Evolutionary conservation across 2,329 filamentous ascomycete species (phyloP).

Genomic region (Phyllosticta citrichinensis): DNA sequence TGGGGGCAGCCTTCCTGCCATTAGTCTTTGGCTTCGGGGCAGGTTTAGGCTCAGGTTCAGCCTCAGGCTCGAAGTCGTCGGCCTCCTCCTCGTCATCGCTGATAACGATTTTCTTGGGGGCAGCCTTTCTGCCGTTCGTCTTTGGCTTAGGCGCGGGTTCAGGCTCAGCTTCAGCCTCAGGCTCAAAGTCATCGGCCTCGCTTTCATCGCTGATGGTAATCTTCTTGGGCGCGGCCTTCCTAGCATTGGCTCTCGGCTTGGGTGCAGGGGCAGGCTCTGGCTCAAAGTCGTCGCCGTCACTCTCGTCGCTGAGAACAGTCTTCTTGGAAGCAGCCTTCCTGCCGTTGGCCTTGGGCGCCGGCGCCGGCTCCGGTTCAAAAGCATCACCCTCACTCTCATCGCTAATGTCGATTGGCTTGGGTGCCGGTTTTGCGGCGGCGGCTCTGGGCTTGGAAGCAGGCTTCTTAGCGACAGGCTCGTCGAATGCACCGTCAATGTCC

Average conservation of each 20-base stretch:
- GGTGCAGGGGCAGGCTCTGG: not conserved
- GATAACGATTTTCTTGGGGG: constrained; percentile 17
- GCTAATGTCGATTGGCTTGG: not conserved
- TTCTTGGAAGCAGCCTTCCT: constrained; percentile 1
- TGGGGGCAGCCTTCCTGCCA: not conserved
- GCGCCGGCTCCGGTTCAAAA: not conserved
- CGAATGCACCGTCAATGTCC: constrained; percentile 17
- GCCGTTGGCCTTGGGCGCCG: not conserved
- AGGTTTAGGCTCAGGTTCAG: constrained; percentile 13
- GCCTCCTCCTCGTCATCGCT: constrained; percentile 3
- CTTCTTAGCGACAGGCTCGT: not conserved
- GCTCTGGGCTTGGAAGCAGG: not conserved
- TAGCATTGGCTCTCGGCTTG: constrained; percentile 18
- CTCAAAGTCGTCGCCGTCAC: constrained; percentile 31
- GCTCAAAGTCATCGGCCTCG: constrained; percentile 30
- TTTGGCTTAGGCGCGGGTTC: constrained; percentile 18
- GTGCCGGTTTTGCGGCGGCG: not conserved
- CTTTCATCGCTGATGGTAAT: constrained; percentile 25
- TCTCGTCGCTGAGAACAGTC: constrained; percentile 21
- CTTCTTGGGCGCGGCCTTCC: constrained; percentile 24
- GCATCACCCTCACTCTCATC: constrained; percentile 37
- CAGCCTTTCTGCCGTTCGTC: constrained; percentile 23
- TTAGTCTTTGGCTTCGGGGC: not conserved
- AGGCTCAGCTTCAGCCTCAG: constrained; percentile 13
- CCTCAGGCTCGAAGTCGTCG: constrained; percentile 1